Evolutionary conservation across 2,329 filamentous ascomycete genomes (phyloP), one percentile per base, ranked within the genome.

Genomic region (Ophiocordyceps camponoti-saundersi): DNA sequence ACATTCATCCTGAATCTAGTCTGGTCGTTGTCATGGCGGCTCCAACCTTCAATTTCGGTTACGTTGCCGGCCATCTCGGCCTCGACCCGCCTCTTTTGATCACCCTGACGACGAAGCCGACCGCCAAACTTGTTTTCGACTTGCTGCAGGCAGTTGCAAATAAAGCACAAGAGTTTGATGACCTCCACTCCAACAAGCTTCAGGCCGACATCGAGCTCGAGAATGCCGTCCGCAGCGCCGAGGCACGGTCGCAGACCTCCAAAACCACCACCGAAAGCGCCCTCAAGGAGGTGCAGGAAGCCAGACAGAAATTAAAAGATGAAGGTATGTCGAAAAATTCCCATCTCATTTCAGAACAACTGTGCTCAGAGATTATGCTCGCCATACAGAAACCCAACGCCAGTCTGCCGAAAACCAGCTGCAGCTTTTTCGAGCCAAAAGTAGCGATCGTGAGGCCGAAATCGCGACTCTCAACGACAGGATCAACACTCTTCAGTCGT

Each of bases 201-300:
- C 82, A 86, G 54, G 70, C 85, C 43, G 87, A 95, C 57, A 92
- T 98, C 42, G 89, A 96, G 68, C 75, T 96, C 8, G 92, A 98
- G 62, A 92, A 87, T 63, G 83, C 82, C 18, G 82, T 95, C 44
- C 82, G 88, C 55, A 84, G 77, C 53, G 82, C 83, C 49, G 90
- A 96, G 60, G 79, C 82, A 22, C 85, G 88, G 63, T 80, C 81
- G 53, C 86, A 90, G 59, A 77, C 80, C 10, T 79, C 92, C 60
- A 94, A 92, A 65, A 72, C 76, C 6, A 85, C 83, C 1, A 76
- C 87, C 42, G 87, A 93, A 51, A 90, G 90, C 61, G 82, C 84
- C 11, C 72, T 89, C 50, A 84, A 85, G 53, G 89, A 95, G 53
- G 76, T 89, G 1, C 83, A 90, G 55, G 82, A 88, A 52, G 70